Conservation (phyloP, 129 eudicot species). For the Logfia minima region DNA sequence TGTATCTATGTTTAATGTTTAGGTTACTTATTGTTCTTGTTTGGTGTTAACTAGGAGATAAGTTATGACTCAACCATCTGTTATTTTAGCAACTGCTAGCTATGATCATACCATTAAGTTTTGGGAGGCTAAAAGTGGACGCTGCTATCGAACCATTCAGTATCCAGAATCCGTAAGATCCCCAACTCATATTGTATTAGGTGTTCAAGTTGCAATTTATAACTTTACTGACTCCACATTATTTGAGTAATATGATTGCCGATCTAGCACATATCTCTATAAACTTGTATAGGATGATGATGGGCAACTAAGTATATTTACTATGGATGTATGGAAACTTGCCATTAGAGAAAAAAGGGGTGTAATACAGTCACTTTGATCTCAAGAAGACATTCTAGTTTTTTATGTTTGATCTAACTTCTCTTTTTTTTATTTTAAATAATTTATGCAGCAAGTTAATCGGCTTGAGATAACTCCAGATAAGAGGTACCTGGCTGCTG, state of each 20-base stretch:
- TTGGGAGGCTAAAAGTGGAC: conserved; percentile 96
- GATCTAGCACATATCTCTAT: background rate
- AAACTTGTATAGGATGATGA: background rate
- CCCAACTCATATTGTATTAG: conserved; percentile 1
- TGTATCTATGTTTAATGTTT: background rate
- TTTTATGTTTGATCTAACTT: conserved; percentile 18
- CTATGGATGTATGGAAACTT: background rate
- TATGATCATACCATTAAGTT: conserved; percentile 97
- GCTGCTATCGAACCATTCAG: conserved; percentile 91
- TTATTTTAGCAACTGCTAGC: conserved; percentile 93
- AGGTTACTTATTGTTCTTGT: conserved; percentile 11
- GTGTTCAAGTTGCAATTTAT: conserved; percentile 1
- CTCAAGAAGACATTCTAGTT: background rate
- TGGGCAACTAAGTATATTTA: background rate
- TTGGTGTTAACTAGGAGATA: conserved; percentile 21
- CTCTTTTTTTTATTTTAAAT: background rate
- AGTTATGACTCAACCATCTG: conserved; percentile 83
- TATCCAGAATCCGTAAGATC: conserved; percentile 90
- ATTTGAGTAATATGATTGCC: background rate
- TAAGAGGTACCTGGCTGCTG: conserved; percentile 86
- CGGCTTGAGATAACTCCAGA: conserved; percentile 98
- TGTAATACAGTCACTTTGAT: background rate
- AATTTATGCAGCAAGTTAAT: conserved; percentile 73
- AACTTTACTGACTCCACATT: background rate
- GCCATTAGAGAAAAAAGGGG: background rate